phyloP scores from a whole-genome alignment of 2,329 filamentous ascomycete genomes.

The Thelonectria olida region DNA sequence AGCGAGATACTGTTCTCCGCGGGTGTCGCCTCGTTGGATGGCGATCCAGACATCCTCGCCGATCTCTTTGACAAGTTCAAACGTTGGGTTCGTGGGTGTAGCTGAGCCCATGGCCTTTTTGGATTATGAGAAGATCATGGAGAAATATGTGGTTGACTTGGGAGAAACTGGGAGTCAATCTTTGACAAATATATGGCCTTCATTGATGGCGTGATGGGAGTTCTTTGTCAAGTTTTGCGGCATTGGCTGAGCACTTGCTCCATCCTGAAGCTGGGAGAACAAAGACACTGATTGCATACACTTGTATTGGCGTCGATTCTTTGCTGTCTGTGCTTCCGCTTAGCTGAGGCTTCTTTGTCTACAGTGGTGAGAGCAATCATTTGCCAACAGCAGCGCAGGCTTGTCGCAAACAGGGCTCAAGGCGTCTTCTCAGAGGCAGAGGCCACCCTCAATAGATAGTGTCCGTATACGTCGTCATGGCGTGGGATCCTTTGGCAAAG shows the following conservation, averaged over 20 bases:
- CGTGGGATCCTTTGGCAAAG: neutral
- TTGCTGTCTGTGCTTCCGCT: neutral
- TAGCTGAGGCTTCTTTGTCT: constrained; percentile 29
- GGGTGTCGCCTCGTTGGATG: constrained; percentile 34
- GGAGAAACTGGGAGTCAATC: neutral
- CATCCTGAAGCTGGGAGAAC: constrained; percentile 20
- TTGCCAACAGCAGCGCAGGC: neutral
- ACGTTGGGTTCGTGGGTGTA: constrained; percentile 17
- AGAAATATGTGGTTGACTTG: neutral
- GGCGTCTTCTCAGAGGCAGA: neutral
- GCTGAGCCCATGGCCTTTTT: neutral
- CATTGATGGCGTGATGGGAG: neutral
- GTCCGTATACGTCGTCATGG: constrained; percentile 6
- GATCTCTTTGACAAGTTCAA: constrained; percentile 44
- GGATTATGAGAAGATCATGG: neutral
- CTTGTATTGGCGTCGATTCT: neutral
- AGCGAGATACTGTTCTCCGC: constrained; percentile 48
- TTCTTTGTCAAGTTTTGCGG: neutral
- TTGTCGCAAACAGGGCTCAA: neutral
- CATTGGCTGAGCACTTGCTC: neutral
- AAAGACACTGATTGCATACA: constrained; percentile 28
- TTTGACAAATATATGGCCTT: neutral
- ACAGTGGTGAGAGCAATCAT: neutral
- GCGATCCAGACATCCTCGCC: constrained; percentile 45
- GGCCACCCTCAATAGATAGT: too few species aligned